These are phyloP conservation scores for Rhizopogon vesiculosus DNA, from an alignment of 768 basidiomycete genomes.

Conservation along the genomic window DNA sequence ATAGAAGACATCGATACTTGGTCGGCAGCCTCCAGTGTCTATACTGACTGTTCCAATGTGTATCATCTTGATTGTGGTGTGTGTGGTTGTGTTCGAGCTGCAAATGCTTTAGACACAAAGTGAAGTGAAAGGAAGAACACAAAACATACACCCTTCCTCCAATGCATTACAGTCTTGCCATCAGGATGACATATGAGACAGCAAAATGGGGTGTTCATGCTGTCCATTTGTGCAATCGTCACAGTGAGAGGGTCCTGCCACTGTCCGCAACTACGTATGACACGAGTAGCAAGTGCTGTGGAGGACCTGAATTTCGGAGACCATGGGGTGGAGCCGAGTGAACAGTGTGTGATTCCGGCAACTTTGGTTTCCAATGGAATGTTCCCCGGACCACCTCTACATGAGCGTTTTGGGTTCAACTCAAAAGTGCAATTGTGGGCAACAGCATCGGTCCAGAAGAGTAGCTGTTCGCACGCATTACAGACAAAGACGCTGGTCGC, in stretches of 20 bases:
- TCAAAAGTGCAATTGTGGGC: background rate
- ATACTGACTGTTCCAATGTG: background rate
- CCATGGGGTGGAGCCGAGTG: background rate
- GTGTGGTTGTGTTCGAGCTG: conserved; percentile 1
- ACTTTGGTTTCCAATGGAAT: background rate
- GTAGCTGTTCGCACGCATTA: conserved; percentile 6
- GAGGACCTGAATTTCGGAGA: conserved; percentile 1
- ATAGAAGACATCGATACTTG: background rate
- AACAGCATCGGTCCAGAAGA: conserved; percentile 1
- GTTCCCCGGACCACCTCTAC: background rate
- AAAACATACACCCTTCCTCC: background rate
- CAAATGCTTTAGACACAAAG: background rate
- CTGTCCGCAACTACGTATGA: background rate
- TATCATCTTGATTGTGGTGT: background rate
- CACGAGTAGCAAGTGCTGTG: background rate
- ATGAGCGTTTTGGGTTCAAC: background rate
- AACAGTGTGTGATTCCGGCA: background rate
- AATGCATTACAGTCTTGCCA: background rate
- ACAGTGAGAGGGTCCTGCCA: conserved; percentile 15
- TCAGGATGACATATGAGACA: background rate
- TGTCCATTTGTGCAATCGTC: conserved; percentile 23
- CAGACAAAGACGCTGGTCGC: conserved; percentile 25
- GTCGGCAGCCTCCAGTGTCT: background rate
- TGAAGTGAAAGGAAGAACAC: background rate
- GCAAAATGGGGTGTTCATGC: background rate